These are phyloP conservation scores for Cordyceps militaris DNA, from an alignment of 2,329 filamentous ascomycete species.

Conservation along the genomic window DNA sequence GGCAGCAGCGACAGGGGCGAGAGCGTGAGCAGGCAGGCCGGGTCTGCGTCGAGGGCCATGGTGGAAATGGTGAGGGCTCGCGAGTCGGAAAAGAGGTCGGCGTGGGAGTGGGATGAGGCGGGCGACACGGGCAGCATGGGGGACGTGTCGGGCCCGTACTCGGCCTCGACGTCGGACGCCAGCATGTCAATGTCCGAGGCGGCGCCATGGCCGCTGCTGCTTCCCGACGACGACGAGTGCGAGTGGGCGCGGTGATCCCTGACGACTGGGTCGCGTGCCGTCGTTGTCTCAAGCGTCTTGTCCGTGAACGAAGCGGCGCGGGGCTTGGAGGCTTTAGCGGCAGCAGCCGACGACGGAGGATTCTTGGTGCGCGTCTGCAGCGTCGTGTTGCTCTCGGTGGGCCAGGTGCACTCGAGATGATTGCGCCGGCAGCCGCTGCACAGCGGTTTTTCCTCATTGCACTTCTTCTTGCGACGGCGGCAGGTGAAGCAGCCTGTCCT, in stretches of 20 bases:
- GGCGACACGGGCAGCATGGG: neutral
- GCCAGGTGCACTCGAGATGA: slow-evolving; percentile 46
- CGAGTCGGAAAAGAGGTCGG: neutral
- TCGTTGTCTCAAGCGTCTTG: neutral
- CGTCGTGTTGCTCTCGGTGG: slow-evolving; percentile 16
- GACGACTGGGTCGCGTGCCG: neutral
- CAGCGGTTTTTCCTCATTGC: slow-evolving; percentile 44
- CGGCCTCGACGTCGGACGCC: neutral
- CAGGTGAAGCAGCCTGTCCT: slow-evolving; percentile 41
- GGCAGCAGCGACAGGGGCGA: slow-evolving; percentile 21
- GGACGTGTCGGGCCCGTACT: neutral
- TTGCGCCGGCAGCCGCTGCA: slow-evolving; percentile 48
- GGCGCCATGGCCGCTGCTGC: neutral
- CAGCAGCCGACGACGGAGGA: neutral
- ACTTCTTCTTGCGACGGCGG: slow-evolving; percentile 47
- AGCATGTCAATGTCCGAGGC: neutral
- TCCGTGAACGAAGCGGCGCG: neutral
- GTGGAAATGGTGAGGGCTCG: neutral
- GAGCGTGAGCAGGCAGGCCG: slow-evolving; percentile 19
- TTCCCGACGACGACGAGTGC: slow-evolving; percentile 6
- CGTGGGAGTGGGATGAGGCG: neutral
- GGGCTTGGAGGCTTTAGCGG: neutral
- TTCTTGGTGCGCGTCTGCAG: slow-evolving; percentile 7
- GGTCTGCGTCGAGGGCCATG: neutral
- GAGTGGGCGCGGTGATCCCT: slow-evolving; percentile 1